Conservation (phyloP, 257 asterid genomes). For the Fraxinus americana region DNA sequence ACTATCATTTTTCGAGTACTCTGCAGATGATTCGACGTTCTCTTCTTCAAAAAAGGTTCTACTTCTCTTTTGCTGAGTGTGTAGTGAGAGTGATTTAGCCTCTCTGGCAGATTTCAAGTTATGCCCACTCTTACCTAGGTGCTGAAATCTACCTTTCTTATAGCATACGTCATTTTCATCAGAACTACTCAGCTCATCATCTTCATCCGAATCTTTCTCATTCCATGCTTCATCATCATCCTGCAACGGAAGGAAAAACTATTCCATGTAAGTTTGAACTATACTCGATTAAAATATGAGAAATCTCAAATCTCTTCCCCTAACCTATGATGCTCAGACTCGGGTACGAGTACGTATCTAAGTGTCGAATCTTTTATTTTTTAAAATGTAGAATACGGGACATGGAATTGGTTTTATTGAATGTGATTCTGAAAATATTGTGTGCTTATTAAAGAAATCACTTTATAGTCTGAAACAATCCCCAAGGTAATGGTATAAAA, state of each 20-base stretch:
- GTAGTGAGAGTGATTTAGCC: conserved; percentile 40
- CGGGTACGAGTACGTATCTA: too few relatives aligned
- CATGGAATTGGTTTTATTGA: too few relatives aligned
- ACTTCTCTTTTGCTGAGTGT: conserved; percentile 63
- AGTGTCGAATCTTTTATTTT: too few relatives aligned
- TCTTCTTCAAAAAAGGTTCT: conserved; percentile 63
- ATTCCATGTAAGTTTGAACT: conserved; percentile 22
- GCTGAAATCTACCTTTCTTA: conserved; percentile 43
- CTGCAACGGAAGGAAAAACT: conserved; percentile 42
- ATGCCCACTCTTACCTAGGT: conserved; percentile 53
- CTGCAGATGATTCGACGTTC: conserved; percentile 71
- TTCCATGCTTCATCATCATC: conserved; percentile 80
- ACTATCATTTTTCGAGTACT: conserved; percentile 70
- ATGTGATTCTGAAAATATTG: too few relatives aligned
- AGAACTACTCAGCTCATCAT: too few relatives aligned
- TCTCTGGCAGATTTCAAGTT: conserved; percentile 61
- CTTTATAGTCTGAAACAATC: too few relatives aligned
- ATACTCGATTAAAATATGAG: not conserved
- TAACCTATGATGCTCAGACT: too few relatives aligned
- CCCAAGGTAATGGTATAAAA: too few relatives aligned
- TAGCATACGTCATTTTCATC: too few relatives aligned
- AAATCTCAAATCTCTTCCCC: conserved; percentile 9
- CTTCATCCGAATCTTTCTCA: conserved; percentile 54
- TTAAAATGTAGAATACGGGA: too few relatives aligned
- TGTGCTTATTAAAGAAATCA: too few relatives aligned